Evolutionary conservation across 768 basidiomycete genomes (phyloP), one percentile per base, ranked within the genome.

Genomic region (Lepiota venenata): DNA sequence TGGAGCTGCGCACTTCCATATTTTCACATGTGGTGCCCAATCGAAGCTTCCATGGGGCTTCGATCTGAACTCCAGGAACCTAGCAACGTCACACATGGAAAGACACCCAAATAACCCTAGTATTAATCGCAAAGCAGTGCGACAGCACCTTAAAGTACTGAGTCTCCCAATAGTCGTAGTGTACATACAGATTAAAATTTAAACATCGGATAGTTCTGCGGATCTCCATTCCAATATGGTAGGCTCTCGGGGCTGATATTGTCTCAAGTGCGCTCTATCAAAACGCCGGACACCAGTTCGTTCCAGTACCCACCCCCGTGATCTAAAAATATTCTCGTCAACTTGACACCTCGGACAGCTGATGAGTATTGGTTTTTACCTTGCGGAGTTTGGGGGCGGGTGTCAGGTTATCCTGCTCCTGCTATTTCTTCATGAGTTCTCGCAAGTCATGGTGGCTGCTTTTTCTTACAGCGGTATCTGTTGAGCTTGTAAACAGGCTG

Each of bases 181-280:
- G 15, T 9, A 27, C 20, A 39, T n/a, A 49, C 35, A 12, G 32
- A 22, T 18, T 21, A 7, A 18, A 39, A 2, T 3, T 32, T 32
- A 32, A 11, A 32, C 32, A 32, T 32, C 32, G 10, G 32, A 32
- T 11, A 32, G 6, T 9, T 32, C 32, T 32, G 32, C 45, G 3
- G 16, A 25, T 25, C 48, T 39, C 20, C 11, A 39, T 47, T 54
- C 52, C 25, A 46, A 14, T 11, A 54, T 54, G 18, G 52, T 40
- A 14, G 52, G 52, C 38, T 54, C 52, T 5, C 38, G 32, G n/a
- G 52, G 52, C 15, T 54, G 45, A 10, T 47, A 54, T 10, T 29
- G 38, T 8, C 52, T 36, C 11, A 47, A 27, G 37, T 27, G 25
- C 12, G 45, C 25, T 25, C 52, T 54, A 11, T 27, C 32, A 12